Percentiles rank a stretch among this genome's conserved stretches.
Conservation (phyloP, 345 rosid genomes). For the Eucalyptus marginata region DNA sequence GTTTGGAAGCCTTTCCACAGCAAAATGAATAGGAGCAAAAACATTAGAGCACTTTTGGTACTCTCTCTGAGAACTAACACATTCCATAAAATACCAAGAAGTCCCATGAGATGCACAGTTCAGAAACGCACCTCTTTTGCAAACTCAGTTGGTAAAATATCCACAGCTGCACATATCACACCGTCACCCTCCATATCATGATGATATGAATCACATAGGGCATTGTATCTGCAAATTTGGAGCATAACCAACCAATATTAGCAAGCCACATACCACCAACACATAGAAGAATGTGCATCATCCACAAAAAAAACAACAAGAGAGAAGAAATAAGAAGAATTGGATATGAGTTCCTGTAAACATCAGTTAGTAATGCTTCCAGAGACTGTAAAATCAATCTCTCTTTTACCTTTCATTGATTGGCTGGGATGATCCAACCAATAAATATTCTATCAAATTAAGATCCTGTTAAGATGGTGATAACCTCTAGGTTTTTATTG, state of each 20-base stretch:
- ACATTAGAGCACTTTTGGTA: not conserved
- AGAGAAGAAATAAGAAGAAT: not conserved
- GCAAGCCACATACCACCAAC: not conserved
- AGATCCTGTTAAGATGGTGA: not conserved
- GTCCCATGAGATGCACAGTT: not conserved
- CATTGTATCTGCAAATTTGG: slow-evolving; percentile 44
- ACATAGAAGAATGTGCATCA: not conserved
- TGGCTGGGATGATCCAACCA: not conserved
- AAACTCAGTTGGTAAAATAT: slow-evolving; percentile 90
- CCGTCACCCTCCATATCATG: slow-evolving; percentile 82
- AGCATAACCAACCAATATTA: not conserved
- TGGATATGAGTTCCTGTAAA: not conserved
- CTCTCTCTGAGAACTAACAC: not conserved
- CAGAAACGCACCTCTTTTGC: slow-evolving; percentile 68
- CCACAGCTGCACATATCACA: slow-evolving; percentile 64
- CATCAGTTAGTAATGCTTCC: not conserved
- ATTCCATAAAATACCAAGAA: not conserved
- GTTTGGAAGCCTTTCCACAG: slow-evolving; percentile 64
- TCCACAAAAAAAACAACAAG: not conserved
- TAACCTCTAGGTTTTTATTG: not conserved
- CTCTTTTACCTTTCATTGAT: not conserved
- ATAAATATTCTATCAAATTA: not conserved
- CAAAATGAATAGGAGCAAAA: not conserved
- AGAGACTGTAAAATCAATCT: not conserved
- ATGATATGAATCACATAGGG: slow-evolving; percentile 41